phyloP scores from a whole-genome alignment of 768 basidiomycete genomes.

The Ephemerocybe angulata region DNA sequence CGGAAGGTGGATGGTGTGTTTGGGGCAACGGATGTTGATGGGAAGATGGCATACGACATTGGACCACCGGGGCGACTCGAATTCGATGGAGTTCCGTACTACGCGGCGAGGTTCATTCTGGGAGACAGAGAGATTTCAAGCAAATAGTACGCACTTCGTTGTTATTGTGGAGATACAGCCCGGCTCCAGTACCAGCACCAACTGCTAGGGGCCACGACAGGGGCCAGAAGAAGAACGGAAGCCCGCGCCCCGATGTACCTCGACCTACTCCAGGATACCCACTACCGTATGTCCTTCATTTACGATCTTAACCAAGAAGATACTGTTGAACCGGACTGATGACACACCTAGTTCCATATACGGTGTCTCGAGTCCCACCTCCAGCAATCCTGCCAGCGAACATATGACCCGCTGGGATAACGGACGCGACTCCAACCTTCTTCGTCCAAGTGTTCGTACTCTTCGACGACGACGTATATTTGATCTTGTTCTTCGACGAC shows the following conservation, averaged over 20 bases:
- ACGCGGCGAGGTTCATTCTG: not conserved
- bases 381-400: constrained; percentile 47
- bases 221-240: constrained; percentile 66
- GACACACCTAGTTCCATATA: constrained; percentile 41
- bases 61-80: constrained; percentile 44
- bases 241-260: constrained; percentile 45
- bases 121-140: not conserved
- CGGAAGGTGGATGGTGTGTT: constrained; percentile 34
- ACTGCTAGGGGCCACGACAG: constrained; percentile 41
- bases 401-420: constrained; percentile 37
- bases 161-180: constrained; percentile 19
- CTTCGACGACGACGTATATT: not conserved
- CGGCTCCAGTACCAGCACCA: constrained; percentile 19
- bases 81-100: constrained; percentile 45
- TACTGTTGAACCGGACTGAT: not conserved
- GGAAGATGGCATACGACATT: constrained; percentile 37
- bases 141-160: constrained; percentile 33
- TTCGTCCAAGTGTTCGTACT: constrained; percentile 4
- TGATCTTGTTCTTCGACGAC: not conserved
- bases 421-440: constrained; percentile 20
- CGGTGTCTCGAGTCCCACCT: constrained; percentile 41
- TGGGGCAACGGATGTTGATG: constrained; percentile 31
- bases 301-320: not conserved
- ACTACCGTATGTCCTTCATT: constrained; percentile 49
- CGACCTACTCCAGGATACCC: constrained; percentile 50